Conservation (phyloP, 768 basidiomycete species). For the Collybia sp. region DNA sequence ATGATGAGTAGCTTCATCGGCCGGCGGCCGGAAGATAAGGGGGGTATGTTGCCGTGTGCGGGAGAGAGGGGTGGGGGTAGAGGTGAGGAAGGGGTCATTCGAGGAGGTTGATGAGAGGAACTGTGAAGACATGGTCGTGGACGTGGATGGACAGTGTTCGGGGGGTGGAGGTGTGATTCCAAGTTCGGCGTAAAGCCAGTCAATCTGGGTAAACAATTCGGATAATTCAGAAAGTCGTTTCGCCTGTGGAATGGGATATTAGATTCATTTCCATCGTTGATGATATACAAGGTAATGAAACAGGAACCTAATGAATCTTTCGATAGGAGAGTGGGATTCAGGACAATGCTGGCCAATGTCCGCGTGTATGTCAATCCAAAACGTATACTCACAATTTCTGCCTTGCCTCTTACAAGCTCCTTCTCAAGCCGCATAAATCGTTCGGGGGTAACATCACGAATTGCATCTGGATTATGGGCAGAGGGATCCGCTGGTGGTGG, state of each 20-base stretch:
- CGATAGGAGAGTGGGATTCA: too few species aligned
- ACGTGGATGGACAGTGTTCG: constrained; percentile 36
- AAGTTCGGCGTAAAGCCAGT: constrained; percentile 80
- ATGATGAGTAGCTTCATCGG: constrained; percentile 44
- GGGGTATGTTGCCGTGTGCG: constrained; percentile 30
- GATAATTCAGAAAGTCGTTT: constrained; percentile 67
- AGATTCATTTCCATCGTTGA: neutral
- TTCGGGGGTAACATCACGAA: constrained; percentile 75
- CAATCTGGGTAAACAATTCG: constrained; percentile 65
- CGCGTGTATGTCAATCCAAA: neutral
- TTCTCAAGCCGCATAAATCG: constrained; percentile 78
- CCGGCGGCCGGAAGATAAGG: constrained; percentile 28
- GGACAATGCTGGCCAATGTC: too few species aligned
- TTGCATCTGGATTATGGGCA: constrained; percentile 28
- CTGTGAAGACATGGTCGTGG: constrained; percentile 13
- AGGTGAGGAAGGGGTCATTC: constrained; percentile 43
- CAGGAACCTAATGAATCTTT: too few species aligned
- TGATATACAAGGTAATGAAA: too few species aligned
- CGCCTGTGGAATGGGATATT: constrained; percentile 31
- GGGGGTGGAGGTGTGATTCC: constrained; percentile 62
- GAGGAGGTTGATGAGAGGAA: constrained; percentile 23
- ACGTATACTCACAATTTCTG: constrained; percentile 68
- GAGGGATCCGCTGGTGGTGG: constrained; percentile 40
- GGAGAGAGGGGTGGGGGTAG: constrained; percentile 48
- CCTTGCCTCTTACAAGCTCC: constrained; percentile 79